Evolutionary conservation across 495 filamentous ascomycete genomes (phyloP), one percentile per base, ranked within the genome.

Genomic region (Podospora tetraspora): DNA sequence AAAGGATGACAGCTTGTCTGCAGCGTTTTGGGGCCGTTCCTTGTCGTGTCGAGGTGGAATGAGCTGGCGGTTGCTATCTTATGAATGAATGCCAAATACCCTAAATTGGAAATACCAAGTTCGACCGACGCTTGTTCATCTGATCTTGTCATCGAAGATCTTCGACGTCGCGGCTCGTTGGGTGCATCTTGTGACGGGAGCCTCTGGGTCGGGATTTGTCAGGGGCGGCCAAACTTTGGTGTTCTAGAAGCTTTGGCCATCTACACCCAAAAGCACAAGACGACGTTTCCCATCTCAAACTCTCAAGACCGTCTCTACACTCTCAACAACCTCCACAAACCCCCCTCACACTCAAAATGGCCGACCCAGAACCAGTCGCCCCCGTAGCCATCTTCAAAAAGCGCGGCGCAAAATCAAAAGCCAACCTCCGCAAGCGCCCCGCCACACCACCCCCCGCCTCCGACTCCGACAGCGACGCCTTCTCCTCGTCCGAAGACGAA

Each of bases 331-430:
- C 7, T 52, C 43, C 10, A 13, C 32, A 34, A 30, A 30, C 27
- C 22, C 1, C 37, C 56, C 19, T 27, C 12, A 32, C 52, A 25
- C 68, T 12, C 10, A 67, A 21, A 0, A 73, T 73, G 73, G 73
- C 72, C 0, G 70, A 74, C 30, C n/a, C 63, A 59, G 70, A 62
- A 3, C 72, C 77, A 67, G 69, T 76, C 57, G 79, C 79, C 3
- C 80, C 85, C 16, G 84, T 88, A 19, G 82, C 89, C 34, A 79
- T 91, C 59, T 99, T 99, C 86, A 97, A 96, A 74, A 96, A 95
- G 79, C 91, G 94, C 72, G 82, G 86, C 64, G 83, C 84, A 61
- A 96, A 92, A 74, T 81, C 83, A 63, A 95, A 93, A 75, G 86
- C 88, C 64, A 93, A 86, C 72, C 81, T 93, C 62, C 88, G 94